phyloP scores from a whole-genome alignment of 2,329 filamentous ascomycete genomes.

The Tolypocladium nubicola region DNA sequence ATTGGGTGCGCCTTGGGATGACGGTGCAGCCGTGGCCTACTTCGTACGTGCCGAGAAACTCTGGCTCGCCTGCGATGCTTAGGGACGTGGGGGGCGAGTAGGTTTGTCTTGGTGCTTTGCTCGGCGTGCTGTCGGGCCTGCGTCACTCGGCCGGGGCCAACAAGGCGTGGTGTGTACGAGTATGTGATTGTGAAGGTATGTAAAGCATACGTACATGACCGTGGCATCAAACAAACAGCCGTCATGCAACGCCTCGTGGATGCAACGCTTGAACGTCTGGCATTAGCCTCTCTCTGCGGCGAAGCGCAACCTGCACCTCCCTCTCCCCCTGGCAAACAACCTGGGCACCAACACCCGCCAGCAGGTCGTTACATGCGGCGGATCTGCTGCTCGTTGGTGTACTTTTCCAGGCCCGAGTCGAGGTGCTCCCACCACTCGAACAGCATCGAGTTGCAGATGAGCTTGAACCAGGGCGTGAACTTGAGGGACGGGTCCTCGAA shows the following conservation, averaged over 20 bases:
- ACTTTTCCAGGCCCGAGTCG: constrained; percentile 71
- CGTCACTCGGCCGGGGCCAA: neutral
- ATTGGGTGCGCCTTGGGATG: neutral
- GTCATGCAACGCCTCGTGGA: neutral
- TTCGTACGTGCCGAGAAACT: neutral
- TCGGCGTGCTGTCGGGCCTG: neutral
- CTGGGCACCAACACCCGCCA: neutral
- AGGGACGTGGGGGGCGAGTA: neutral
- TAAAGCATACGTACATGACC: neutral
- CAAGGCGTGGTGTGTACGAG: neutral
- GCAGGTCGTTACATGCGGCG: constrained; percentile 51
- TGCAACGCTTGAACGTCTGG: neutral
- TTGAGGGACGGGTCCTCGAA: constrained; percentile 71
- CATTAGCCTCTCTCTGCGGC: neutral
- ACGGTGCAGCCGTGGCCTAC: neutral
- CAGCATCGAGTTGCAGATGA: constrained; percentile 95
- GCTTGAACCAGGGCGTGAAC: constrained; percentile 98
- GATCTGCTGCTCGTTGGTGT: constrained; percentile 76
- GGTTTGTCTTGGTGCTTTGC: too few relatives aligned
- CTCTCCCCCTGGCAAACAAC: neutral
- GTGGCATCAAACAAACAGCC: neutral
- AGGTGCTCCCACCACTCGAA: constrained; percentile 96
- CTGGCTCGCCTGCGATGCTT: neutral
- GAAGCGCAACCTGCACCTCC: neutral
- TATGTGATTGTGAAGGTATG: neutral